phyloP scores from a whole-genome alignment of 2,329 filamentous ascomycete species.

The Calonectria naviculata region DNA sequence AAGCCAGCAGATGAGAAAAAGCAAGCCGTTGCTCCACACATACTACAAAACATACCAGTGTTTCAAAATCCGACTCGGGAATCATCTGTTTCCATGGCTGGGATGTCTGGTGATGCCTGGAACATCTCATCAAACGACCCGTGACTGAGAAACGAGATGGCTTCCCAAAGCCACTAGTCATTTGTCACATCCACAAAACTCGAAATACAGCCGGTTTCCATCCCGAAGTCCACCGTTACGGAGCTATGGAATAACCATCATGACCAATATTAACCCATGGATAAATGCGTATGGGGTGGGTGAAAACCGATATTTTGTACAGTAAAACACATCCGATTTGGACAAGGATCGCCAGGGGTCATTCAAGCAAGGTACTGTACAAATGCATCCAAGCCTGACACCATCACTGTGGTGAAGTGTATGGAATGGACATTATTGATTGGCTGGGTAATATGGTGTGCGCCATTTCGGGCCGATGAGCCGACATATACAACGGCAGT shows the following conservation, averaged over 20 bases:
- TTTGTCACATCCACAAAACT: not conserved
- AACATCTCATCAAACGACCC: not conserved
- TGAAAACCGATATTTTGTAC: slow-evolving; percentile 9
- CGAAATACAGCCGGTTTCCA: not conserved
- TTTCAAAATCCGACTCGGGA: too few species aligned
- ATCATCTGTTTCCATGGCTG: not conserved
- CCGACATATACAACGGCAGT: slow-evolving; percentile 24
- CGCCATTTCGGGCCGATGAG: slow-evolving; percentile 34
- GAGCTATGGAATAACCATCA: not conserved
- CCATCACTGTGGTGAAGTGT: slow-evolving; percentile 2
- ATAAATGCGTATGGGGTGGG: not conserved
- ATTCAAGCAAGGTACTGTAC: slow-evolving; percentile 22
- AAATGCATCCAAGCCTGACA: slow-evolving; percentile 10
- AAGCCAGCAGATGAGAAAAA: not conserved
- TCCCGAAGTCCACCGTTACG: not conserved
- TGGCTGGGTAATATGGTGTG: slow-evolving; percentile 21
- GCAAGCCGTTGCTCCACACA: not conserved
- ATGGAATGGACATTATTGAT: slow-evolving; percentile 26
- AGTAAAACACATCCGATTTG: not conserved
- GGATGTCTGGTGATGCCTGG: not conserved
- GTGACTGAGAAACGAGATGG: not conserved
- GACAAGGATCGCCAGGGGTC: slow-evolving; percentile 18
- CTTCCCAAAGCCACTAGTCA: not conserved
- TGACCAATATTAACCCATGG: not conserved
- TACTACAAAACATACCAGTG: not conserved